Conservation (phyloP, 2,329 filamentous ascomycete genomes). For the Aspergillus uvarum region DNA sequence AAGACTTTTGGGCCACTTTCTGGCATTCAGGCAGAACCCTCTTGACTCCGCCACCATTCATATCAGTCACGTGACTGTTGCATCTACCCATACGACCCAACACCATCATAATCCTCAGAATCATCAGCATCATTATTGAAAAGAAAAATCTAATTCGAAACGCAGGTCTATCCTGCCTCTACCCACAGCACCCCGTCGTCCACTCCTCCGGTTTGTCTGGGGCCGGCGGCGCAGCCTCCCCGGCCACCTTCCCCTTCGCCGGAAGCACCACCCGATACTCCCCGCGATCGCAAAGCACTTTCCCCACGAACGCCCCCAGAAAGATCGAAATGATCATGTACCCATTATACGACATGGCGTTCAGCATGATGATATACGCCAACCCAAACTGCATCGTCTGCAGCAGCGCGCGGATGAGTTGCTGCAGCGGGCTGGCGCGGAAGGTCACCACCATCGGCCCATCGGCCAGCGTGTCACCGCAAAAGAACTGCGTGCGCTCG, state of each 20-base stretch:
- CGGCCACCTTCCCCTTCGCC: background rate
- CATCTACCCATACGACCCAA: too few relatives aligned
- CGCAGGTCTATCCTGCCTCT: background rate
- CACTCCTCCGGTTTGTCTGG: conserved; percentile 2
- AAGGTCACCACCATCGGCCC: conserved; percentile 8
- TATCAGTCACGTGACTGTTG: too few relatives aligned
- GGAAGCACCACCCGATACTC: conserved; percentile 13
- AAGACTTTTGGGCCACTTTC: background rate
- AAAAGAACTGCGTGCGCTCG: conserved; percentile 3
- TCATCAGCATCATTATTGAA: too few relatives aligned
- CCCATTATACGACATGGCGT: conserved; percentile 18
- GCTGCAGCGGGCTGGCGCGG: conserved; percentile 14
- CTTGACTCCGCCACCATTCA: too few relatives aligned
- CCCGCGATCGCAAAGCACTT: conserved; percentile 16
- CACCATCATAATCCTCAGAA: too few relatives aligned
- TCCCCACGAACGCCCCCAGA: conserved; percentile 14
- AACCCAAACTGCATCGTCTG: conserved; percentile 13
- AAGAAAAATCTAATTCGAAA: too few relatives aligned
- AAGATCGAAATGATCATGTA: conserved; percentile 19
- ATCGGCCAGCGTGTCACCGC: background rate
- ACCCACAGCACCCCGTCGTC: background rate
- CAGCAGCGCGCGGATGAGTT: conserved; percentile 13
- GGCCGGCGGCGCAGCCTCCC: too few relatives aligned
- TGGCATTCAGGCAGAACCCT: too few relatives aligned
- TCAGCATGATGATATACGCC: conserved; percentile 16